phyloP scores from a whole-genome alignment of 2,329 filamentous ascomycete species.

The Phialocephala subalpina region DNA sequence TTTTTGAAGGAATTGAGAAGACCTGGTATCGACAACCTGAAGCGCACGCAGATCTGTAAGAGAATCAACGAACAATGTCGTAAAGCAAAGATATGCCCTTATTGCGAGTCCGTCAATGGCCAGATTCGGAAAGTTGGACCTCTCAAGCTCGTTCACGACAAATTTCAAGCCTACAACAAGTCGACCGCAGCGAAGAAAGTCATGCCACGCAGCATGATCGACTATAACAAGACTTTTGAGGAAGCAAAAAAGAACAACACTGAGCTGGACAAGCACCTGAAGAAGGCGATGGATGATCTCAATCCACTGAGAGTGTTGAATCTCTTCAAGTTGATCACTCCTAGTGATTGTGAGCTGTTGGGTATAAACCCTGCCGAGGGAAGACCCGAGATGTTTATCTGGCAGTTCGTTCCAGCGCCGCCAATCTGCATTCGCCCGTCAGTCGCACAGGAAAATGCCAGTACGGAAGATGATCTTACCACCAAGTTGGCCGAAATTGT shows the following conservation, averaged over 20 bases:
- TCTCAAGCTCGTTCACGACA: constrained; percentile 95
- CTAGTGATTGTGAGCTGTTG: constrained; percentile 88
- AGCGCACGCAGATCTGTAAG: constrained; percentile 84
- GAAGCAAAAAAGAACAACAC: constrained; percentile 79
- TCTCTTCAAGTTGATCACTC: constrained; percentile 86
- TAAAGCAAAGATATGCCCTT: constrained; percentile 83
- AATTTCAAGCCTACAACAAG: constrained; percentile 86
- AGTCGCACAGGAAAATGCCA: constrained; percentile 90
- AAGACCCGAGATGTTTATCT: constrained; percentile 95
- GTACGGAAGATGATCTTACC: constrained; percentile 95
- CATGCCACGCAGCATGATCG: constrained; percentile 80
- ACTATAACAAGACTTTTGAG: constrained; percentile 86
- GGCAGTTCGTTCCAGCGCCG: constrained; percentile 94
- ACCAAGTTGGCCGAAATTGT: constrained; percentile 98
- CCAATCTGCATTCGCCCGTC: constrained; percentile 95
- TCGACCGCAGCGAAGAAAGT: constrained; percentile 88
- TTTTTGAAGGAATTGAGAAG: constrained; percentile 84
- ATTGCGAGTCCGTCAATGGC: constrained; percentile 85
- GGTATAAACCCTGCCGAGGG: constrained; percentile 88
- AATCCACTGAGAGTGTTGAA: constrained; percentile 90
- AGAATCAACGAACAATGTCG: constrained; percentile 88
- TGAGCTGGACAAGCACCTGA: constrained; percentile 89
- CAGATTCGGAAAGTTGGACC: constrained; percentile 91
- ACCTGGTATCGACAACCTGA: constrained; percentile 85
- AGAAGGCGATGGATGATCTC: constrained; percentile 92